Conservation (phyloP, 2,329 filamentous ascomycete species). For the Ambrosiella beaveri region DNA sequence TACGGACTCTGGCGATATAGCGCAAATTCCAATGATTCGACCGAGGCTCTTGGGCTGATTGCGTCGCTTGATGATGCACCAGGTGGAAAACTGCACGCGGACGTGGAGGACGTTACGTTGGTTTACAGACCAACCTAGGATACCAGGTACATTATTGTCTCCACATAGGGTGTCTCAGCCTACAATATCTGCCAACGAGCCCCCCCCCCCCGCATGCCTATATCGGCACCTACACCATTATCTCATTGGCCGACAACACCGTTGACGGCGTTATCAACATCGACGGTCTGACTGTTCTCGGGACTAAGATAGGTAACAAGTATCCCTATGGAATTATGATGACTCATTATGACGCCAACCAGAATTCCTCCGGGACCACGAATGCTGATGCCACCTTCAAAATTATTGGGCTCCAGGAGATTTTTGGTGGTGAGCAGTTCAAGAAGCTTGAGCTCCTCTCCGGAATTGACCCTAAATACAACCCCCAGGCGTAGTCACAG, state of each 20-base stretch:
- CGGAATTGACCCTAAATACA: not conserved
- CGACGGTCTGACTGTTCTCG: constrained; percentile 32
- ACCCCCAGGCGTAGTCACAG: not conserved
- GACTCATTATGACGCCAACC: constrained; percentile 36
- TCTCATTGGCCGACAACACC: not conserved
- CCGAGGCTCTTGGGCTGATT: constrained; percentile 20
- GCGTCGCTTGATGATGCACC: constrained; percentile 26
- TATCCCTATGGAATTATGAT: constrained; percentile 31
- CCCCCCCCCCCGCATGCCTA: not conserved
- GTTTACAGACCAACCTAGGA: not conserved
- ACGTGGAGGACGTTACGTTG: constrained; percentile 33
- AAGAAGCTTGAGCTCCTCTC: not conserved
- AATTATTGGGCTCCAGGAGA: constrained; percentile 25
- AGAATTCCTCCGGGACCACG: constrained; percentile 28
- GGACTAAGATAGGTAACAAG: constrained; percentile 23
- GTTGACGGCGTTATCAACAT: constrained; percentile 32
- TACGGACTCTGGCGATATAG: constrained; percentile 34
- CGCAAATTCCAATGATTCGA: constrained; percentile 27
- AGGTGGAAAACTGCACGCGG: constrained; percentile 27
- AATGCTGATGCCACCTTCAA: constrained; percentile 34
- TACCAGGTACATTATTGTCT: not conserved
- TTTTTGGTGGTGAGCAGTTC: constrained; percentile 19
- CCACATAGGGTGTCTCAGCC: not conserved
- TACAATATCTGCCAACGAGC: not conserved
- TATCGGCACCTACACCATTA: not conserved